Percentiles rank a stretch among this genome's conserved stretches.
These are phyloP conservation scores for Tranzscheliella williamsii DNA, from an alignment of 1,284 basidiomycete species.

Conservation along the genomic window DNA sequence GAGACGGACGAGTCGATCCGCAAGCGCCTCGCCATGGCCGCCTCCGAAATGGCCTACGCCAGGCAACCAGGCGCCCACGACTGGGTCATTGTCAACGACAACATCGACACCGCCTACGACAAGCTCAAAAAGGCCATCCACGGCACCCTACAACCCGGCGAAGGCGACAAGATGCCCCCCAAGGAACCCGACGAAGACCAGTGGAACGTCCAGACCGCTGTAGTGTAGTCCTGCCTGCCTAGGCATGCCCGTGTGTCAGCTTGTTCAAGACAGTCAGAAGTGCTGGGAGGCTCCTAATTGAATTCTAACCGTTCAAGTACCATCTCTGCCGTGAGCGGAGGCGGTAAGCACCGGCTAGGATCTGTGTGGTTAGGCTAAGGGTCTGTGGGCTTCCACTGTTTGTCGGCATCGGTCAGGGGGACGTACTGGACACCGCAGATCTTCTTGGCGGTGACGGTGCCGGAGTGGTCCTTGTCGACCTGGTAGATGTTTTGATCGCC, in stretches of 20 bases:
- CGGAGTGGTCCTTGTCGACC: conserved; percentile 68
- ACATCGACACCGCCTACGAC: conserved; percentile 79
- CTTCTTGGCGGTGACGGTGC: conserved; percentile 70
- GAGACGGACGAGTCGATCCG: conserved; percentile 76
- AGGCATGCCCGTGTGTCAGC: too few species aligned
- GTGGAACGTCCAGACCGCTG: too few species aligned
- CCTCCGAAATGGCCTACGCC: conserved; percentile 84
- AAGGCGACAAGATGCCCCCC: conserved; percentile 41
- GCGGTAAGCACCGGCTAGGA: too few species aligned
- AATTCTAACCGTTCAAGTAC: too few species aligned
- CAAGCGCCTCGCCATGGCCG: conserved; percentile 78
- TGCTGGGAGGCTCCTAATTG: too few species aligned
- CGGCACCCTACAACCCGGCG: conserved; percentile 18
- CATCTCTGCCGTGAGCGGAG: too few species aligned
- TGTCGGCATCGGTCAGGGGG: conserved; percentile 44
- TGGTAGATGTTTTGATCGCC: conserved; percentile 45
- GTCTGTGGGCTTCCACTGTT: too few species aligned
- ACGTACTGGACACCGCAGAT: conserved; percentile 75
- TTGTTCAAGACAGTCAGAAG: too few species aligned
- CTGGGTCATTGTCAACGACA: conserved; percentile 86
- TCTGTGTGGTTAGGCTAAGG: too few species aligned
- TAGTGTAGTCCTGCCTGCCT: too few species aligned
- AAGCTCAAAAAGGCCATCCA: conserved; percentile 59
- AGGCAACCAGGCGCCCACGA: conserved; percentile 74
- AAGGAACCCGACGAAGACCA: conserved; percentile 41